These are phyloP conservation scores for Peniophora sp. DNA, from an alignment of 1,284 basidiomycete species.

Conservation along the genomic window DNA sequence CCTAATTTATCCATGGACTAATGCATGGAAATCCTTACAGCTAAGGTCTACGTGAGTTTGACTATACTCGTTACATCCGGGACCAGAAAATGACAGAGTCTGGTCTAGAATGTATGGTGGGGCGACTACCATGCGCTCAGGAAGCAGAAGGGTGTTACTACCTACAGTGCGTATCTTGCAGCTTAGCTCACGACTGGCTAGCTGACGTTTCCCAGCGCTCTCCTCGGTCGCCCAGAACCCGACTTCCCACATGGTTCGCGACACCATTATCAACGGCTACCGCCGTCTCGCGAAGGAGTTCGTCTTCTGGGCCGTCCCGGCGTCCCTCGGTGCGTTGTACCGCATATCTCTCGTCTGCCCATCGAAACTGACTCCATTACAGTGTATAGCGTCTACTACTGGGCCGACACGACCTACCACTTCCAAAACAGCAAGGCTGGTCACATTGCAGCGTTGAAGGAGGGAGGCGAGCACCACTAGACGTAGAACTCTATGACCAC, in stretches of 20 bases:
- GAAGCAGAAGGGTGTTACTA: slow-evolving; percentile 73
- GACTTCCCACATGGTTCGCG: slow-evolving; percentile 61
- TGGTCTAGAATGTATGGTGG: slow-evolving; percentile 81
- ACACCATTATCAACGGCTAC: slow-evolving; percentile 86
- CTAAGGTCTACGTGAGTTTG: slow-evolving; percentile 60
- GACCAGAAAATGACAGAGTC: slow-evolving; percentile 2
- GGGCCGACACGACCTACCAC: slow-evolving; percentile 67
- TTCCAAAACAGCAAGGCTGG: slow-evolving; percentile 79
- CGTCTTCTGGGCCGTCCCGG: slow-evolving; percentile 76
- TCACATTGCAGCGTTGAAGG: slow-evolving; percentile 39
- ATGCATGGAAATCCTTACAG: slow-evolving; percentile 20
- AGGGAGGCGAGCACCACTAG: slow-evolving; percentile 20
- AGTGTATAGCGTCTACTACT: slow-evolving; percentile 83
- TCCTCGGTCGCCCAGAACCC: slow-evolving; percentile 78
- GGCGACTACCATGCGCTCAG: slow-evolving; percentile 63
- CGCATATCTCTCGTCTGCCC: background rate
- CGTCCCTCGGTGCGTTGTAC: slow-evolving; percentile 58
- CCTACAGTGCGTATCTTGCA: slow-evolving; percentile 59
- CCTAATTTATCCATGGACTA: slow-evolving; percentile 2
- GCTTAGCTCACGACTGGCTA: background rate
- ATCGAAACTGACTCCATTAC: slow-evolving; percentile 3
- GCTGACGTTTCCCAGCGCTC: slow-evolving; percentile 41
- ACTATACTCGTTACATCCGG: background rate
- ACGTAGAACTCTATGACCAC: background rate
- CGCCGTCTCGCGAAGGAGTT: slow-evolving; percentile 68